These are phyloP conservation scores for Nymphaea thermarum DNA, from an alignment of 164 flowering plant genomes.

Conservation along the genomic window DNA sequence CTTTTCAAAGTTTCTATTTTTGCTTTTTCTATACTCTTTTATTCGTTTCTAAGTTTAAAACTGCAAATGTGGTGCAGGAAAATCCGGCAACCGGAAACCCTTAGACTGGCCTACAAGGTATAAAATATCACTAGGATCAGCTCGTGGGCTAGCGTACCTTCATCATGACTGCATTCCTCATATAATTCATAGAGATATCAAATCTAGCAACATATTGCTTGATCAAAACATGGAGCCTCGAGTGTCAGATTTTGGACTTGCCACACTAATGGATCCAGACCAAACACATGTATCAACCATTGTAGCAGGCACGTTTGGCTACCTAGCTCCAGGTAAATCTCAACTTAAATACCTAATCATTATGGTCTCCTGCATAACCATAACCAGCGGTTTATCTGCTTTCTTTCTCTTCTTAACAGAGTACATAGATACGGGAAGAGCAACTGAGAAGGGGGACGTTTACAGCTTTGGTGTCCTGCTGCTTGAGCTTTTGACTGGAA, in stretches of 20 bases:
- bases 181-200: constrained; percentile 92
- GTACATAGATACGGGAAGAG: constrained; percentile 87
- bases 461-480: constrained; percentile 92
- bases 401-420: constrained; percentile 32
- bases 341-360: background rate
- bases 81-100: constrained; percentile 26
- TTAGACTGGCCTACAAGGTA: constrained; percentile 80
- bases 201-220: constrained; percentile 84
- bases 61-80: constrained; percentile 36
- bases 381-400: background rate
- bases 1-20: background rate
- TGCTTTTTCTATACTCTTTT: background rate
- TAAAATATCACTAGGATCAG: constrained; percentile 82
- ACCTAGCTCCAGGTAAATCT: constrained; percentile 83
- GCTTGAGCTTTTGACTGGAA: constrained; percentile 84
- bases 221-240: constrained; percentile 83
- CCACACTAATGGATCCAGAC: constrained; percentile 84
- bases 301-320: constrained; percentile 95
- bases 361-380: background rate
- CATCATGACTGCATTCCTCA: constrained; percentile 97
- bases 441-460: constrained; percentile 90
- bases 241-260: constrained; percentile 89
- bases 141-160: constrained; percentile 83
- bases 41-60: background rate
- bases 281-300: constrained; percentile 89